Conservation (phyloP, 805 yeast species). For the Candida ficus region DNA sequence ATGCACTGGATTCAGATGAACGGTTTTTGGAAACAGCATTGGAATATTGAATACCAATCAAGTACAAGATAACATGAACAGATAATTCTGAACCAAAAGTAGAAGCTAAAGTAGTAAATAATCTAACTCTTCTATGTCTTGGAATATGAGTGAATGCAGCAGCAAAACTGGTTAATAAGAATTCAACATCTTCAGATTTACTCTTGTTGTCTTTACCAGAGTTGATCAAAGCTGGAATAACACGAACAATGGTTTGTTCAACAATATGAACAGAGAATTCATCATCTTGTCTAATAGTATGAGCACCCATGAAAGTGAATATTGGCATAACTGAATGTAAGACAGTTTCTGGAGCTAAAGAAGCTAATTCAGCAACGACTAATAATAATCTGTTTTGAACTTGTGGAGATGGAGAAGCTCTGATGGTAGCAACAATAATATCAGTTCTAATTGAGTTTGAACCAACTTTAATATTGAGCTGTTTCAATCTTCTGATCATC, state of each 20-base stretch:
- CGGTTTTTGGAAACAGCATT: constrained; percentile 49
- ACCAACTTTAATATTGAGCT: constrained; percentile 39
- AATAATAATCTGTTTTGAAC: constrained; percentile 85
- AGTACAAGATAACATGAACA: constrained; percentile 65
- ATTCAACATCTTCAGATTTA: constrained; percentile 65
- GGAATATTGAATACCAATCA: constrained; percentile 77
- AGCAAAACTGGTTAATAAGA: constrained; percentile 81
- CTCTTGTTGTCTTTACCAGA: constrained; percentile 30
- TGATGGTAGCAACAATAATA: constrained; percentile 82
- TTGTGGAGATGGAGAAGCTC: constrained; percentile 88
- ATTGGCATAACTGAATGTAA: constrained; percentile 99
- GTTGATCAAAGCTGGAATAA: constrained; percentile 81
- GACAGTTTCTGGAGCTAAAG: constrained; percentile 84
- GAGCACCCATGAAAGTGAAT: constrained; percentile 98
- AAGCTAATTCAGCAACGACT: constrained; percentile 83
- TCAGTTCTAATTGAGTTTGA: constrained; percentile 78
- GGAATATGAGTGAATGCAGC: constrained; percentile 95
- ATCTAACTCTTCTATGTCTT: constrained; percentile 85
- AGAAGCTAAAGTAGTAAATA: constrained; percentile 71
- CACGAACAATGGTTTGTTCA: constrained; percentile 84
- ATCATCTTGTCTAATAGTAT: constrained; percentile 93
- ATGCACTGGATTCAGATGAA: constrained; percentile 57
- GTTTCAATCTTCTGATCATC: constrained; percentile 53
- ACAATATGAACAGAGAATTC: constrained; percentile 90
- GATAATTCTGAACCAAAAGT: constrained; percentile 68